Conservation (phyloP, 164 flowering plant species). For the Stephania japonica region DNA sequence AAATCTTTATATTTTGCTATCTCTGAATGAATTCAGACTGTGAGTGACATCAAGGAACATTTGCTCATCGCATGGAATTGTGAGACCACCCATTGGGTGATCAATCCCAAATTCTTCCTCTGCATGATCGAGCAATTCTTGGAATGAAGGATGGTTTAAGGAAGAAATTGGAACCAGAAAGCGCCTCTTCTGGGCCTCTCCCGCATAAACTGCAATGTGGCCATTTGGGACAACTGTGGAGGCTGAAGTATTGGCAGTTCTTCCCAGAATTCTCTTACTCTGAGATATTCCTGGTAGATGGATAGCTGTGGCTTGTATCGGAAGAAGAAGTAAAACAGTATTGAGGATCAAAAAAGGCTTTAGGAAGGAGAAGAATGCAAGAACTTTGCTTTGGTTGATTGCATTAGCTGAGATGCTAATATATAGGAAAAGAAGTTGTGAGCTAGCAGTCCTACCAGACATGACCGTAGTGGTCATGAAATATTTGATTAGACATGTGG, state of each 20-base stretch:
- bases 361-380: neutral
- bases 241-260: too few relatives aligned
- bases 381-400: neutral
- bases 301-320: neutral
- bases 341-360: neutral
- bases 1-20: neutral
- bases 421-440: neutral
- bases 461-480: neutral
- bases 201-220: slow-evolving; percentile 32
- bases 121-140: slow-evolving; percentile 21
- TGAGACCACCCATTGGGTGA: slow-evolving; percentile 18
- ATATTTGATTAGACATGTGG: neutral
- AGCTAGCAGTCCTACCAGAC: neutral
- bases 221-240: slow-evolving; percentile 23
- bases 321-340: neutral
- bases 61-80: slow-evolving; percentile 9
- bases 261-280: too few relatives aligned
- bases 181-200: slow-evolving; percentile 28
- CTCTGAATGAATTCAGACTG: neutral
- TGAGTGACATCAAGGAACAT: slow-evolving; percentile 1
- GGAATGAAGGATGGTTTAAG: slow-evolving; percentile 41
- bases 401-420: neutral
- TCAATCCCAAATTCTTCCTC: slow-evolving; percentile 11
- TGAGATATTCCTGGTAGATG: neutral
- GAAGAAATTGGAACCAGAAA: slow-evolving; percentile 36